Percentiles rank a stretch among this genome's conserved stretches.
These are phyloP conservation scores for Arabis alpina DNA, from an alignment of 345 rosid genomes.

Conservation along the genomic window DNA sequence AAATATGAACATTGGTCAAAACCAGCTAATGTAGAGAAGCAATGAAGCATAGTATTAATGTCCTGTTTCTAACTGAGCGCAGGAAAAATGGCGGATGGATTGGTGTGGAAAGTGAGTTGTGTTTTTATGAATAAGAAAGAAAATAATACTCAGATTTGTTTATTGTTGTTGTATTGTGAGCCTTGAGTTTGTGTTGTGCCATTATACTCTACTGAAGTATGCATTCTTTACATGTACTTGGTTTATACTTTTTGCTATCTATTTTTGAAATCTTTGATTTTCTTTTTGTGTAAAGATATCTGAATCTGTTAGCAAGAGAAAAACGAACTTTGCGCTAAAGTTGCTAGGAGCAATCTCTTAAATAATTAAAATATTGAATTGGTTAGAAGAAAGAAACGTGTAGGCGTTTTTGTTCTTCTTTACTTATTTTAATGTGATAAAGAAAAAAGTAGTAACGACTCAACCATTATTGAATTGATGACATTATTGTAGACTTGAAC, in stretches of 20 bases:
- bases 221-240: background rate
- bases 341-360: background rate
- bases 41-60: too few relatives aligned
- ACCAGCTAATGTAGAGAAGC: background rate
- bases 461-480: too few relatives aligned
- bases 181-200: constrained; percentile 33
- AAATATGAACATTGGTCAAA: background rate
- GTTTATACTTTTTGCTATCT: background rate
- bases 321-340: background rate
- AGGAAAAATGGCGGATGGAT: constrained; percentile 31
- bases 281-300: background rate
- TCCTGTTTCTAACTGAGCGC: constrained; percentile 6
- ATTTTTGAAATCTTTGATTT: background rate
- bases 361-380: too few relatives aligned
- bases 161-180: constrained; percentile 28
- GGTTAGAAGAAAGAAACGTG: too few relatives aligned
- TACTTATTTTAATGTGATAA: background rate
- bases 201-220: background rate
- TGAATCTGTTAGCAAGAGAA: background rate
- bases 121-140: constrained; percentile 32
- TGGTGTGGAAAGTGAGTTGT: constrained; percentile 12
- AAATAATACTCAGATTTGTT: constrained; percentile 9
- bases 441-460: too few relatives aligned
- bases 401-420: background rate
- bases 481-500: too few relatives aligned